phyloP scores from a whole-genome alignment of 164 flowering plant species.

The Sextonia rubra region DNA sequence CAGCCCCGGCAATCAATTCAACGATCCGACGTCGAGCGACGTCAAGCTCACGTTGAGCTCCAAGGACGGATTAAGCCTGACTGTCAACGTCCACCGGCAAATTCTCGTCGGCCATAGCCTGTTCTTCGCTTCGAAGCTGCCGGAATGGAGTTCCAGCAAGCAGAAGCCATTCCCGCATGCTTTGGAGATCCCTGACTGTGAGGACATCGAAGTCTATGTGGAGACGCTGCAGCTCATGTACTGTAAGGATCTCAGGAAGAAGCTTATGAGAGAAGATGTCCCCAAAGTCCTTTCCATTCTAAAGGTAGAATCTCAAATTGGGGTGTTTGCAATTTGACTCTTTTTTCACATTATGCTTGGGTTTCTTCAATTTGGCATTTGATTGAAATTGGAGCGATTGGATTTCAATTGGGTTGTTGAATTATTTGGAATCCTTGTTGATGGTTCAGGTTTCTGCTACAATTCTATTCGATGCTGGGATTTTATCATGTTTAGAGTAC shows the following conservation, averaged over 20 bases:
- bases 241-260: slow-evolving; percentile 74
- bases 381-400: not conserved
- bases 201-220: slow-evolving; percentile 74
- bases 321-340: not conserved
- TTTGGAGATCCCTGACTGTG: slow-evolving; percentile 84
- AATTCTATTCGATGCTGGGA: slow-evolving; percentile 88
- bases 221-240: slow-evolving; percentile 85
- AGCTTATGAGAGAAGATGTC: slow-evolving; percentile 81
- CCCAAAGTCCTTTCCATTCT: slow-evolving; percentile 73
- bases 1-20: slow-evolving; percentile 78
- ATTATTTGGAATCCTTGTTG: not conserved
- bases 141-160: slow-evolving; percentile 27
- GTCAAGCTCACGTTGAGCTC: slow-evolving; percentile 72
- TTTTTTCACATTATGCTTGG: too few relatives aligned
- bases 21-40: slow-evolving; percentile 61
- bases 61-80: slow-evolving; percentile 64
- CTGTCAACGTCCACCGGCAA: slow-evolving; percentile 63
- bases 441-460: slow-evolving; percentile 71
- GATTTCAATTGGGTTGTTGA: not conserved
- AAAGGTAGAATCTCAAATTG: slow-evolving; percentile 40
- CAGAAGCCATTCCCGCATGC: slow-evolving; percentile 40
- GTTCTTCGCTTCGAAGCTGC: slow-evolving; percentile 63
- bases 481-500: slow-evolving; percentile 86
- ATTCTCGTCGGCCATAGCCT: slow-evolving; percentile 72
- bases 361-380: not conserved